These are phyloP conservation scores for Pseudogymnoascus sp. DNA, from an alignment of 2,329 filamentous ascomycete genomes.

Conservation along the genomic window DNA sequence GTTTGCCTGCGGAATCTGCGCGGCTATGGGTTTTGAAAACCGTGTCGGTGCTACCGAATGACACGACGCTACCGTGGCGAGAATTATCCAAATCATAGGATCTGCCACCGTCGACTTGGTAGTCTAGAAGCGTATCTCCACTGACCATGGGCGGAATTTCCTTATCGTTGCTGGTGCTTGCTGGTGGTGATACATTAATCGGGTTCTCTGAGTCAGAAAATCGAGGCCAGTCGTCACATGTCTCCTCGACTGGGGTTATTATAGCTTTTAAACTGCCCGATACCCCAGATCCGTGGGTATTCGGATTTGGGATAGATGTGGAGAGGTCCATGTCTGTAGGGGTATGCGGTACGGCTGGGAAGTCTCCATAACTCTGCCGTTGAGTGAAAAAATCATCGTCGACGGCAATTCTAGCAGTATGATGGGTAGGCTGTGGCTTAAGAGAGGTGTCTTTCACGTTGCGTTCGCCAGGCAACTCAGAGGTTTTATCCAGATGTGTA, in stretches of 20 bases:
- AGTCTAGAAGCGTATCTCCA: background rate
- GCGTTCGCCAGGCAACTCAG: background rate
- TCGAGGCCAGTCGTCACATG: background rate
- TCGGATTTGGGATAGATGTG: background rate
- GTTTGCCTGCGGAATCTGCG: conserved; percentile 11
- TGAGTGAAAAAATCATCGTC: background rate
- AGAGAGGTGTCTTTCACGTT: background rate
- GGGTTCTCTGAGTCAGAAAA: background rate
- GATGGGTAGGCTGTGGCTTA: background rate
- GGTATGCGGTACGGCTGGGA: background rate
- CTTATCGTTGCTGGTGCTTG: too few species aligned
- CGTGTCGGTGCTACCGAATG: background rate
- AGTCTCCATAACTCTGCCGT: background rate
- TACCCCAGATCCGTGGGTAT: background rate
- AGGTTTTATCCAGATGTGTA: background rate
- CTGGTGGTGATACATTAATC: background rate
- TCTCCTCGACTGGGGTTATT: background rate
- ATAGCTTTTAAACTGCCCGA: background rate
- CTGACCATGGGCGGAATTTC: background rate
- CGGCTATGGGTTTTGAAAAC: conserved; percentile 15
- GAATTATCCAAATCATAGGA: background rate
- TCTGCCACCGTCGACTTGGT: background rate
- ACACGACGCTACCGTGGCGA: background rate
- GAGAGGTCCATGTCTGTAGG: background rate
- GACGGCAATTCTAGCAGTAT: background rate